Base-by-base conservation (phyloP, 306 rosid species). In the Alnus glutinosa region DNA sequence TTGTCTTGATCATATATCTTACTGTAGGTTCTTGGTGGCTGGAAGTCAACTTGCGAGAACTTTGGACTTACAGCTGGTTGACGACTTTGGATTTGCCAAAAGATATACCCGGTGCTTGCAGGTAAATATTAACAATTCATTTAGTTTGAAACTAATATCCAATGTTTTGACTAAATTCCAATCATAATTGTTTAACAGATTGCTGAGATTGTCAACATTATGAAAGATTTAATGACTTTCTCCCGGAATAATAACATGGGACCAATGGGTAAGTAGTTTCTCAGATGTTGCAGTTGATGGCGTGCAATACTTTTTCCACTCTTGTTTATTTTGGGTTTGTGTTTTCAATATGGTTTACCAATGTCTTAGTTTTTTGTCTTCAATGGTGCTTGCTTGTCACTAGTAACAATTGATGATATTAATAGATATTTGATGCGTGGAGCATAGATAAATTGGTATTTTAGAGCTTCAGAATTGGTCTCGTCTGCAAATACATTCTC, bases 151-250 rank as follows among this genome's bases (percentile, higher is more conserved):
- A n/a, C 70, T 70, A 44, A 7, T 63, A 12, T 42, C 36, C 48
- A 70, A 51, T 55, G 16, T 57, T 75, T n/a, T 61, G 16, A 9
- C 15, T 44, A 51, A 10, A 71, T 51, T n/a, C 37, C 15, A 7
- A 55, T 19, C 55, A 50, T 39, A 55, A 3, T 44, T 30, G 9
- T 49, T 48, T 72, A 42, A 55, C 85, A 82, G 88, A 74, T 87
- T n/a, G 85, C 85, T 32, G 88, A 84, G 78, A 76, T 82, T 44
- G 83, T 80, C 70, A 50, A 82, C 23, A 77, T 64, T 61, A 79
- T 82, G 86, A 84, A 82, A 82, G 86, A 82, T 71, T 71, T 87
- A 63, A 81, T 82, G 78, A 81, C 76, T 57, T 80, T 79, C 79
- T 82, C 81, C 67, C 64, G 23, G 66, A 61, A 58, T 71, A 83